Evolutionary conservation across 31 red algal species (phyloP), one percentile per base, ranked within the genome.

Genomic region (Odonthalia washingtoniensis): DNA sequence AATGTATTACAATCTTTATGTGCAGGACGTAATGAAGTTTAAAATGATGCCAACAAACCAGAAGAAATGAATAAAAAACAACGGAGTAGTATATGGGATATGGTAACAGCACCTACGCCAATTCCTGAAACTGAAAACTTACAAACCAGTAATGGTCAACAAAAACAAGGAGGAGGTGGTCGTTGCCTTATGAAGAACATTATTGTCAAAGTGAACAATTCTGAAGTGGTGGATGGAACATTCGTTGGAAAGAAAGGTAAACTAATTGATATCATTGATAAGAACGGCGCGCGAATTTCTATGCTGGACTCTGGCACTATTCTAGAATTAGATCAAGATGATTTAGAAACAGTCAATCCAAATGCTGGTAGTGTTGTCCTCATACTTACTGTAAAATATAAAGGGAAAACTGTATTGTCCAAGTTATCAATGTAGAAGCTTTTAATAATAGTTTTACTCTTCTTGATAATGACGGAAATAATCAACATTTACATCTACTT

Each of bases 131-230:
- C 46, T 31, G 74, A 69, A 79, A 68, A 41, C 28, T 43, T 70
- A 0, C 4, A 26, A 28, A 77, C 14, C 66, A 12, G 66, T 28
- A 70, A 37, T 70, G 28, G 12, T 12, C 14, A 70, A 28, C 24
- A 32, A 24, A 75, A 49, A 24, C 52, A 74, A 26, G n/a, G 17
- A 30, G 77, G 76, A 69, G 30, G 28, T 72, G 75, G 70, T 18
- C 82, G 73, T 32, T 93, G 90, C 83, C 21, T 93, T 77, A 26
- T 32, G 62, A 38, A 77, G 38, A 75, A 83, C 30, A 93, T 86
- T 44, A 53, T 87, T 32, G 90, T 93, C 26, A 87, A 87, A 70
- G 81, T 93, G 18, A 81, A 66, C 38, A 87, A 87, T 74, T 78
- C 57, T 32, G 72, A 75, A 3, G 41, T 93, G 39, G 83, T 33